Conservation (phyloP, 108 stramenopile genomes). For the Nitzschia sp. region DNA sequence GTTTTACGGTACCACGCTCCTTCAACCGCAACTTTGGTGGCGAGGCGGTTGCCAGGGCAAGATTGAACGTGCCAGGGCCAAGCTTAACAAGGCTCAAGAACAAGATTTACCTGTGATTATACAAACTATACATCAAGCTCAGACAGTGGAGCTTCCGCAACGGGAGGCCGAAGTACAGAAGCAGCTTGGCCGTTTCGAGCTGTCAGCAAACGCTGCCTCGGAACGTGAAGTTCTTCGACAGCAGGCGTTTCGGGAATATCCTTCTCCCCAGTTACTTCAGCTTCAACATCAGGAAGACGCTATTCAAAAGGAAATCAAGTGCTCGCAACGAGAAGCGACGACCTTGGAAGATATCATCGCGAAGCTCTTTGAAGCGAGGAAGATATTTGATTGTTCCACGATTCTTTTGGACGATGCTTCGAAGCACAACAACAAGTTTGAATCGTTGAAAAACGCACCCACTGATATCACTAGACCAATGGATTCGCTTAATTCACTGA, state of each 20-base stretch:
- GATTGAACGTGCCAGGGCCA: conserved; percentile 16
- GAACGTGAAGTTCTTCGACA: conserved; percentile 15
- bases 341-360: conserved; percentile 4
- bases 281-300: neutral
- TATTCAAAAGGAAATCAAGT: neutral
- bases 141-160: neutral
- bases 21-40: conserved; percentile 26
- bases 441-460: neutral
- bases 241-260: neutral
- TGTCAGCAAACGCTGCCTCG: conserved; percentile 12
- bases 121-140: neutral
- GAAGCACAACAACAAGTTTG: neutral
- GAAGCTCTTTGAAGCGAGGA: neutral
- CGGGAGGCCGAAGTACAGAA: neutral
- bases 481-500: conserved; percentile 1
- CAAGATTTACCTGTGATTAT: conserved; percentile 8
- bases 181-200: conserved; percentile 1
- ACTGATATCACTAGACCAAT: neutral
- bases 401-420: neutral
- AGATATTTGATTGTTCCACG: neutral
- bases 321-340: neutral
- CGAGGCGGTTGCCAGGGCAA: conserved; percentile 28
- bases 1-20: conserved; percentile 24
- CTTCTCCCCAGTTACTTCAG: neutral
- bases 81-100: conserved; percentile 6